Evolutionary conservation across 2,329 filamentous ascomycete genomes (phyloP), one percentile per base, ranked within the genome.

Genomic region (Bertia moriformis): DNA sequence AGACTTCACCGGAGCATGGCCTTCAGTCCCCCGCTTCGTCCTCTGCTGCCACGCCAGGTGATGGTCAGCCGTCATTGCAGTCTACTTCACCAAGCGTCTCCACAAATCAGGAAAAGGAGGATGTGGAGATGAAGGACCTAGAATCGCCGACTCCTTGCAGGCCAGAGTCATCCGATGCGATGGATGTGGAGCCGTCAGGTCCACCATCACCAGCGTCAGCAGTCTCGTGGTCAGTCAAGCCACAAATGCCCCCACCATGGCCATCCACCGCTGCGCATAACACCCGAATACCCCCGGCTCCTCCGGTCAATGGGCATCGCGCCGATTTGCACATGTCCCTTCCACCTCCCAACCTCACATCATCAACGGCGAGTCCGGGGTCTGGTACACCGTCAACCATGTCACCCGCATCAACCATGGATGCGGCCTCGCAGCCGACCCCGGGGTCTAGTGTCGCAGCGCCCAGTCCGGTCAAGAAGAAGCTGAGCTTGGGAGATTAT

Each of bases 391-490:
- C 43, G 46, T 5, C 49, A 43, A 27, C 38, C 38, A 14, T 51
- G 51, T 4, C 50, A 47, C 12, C 45, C 45, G 30, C 40, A 50
- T n/a, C 51, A 55, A 27, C 43, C 51, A 14, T 20, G 48, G 13
- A 44, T 49, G 4, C n/a, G 43, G 12, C 51, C 52, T 24, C 46
- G 45, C 24, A 38, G 43, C 27, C 30, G 18, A 41, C 49, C 18
- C 45, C 51, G 10, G 46, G 49, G 4, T 47, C 53, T n/a, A 49
- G 49, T 30, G 43, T 56, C 5, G 52, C 58, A 4, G 58, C 60
- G n/a, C 59, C 63, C 18, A 66, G 61, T 45, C 64, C 63, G 2
- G 56, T 59, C 14, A 66, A 66, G 49, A 68, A 67, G 49, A 67
- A 67, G 44, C 53, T 67, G 37, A 67, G 61, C 45, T 48, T 68